Percentiles rank a stretch among this genome's conserved stretches.
phyloP scores from a whole-genome alignment of 2,329 filamentous ascomycete species.

The Ophiosphaerella narmari region DNA sequence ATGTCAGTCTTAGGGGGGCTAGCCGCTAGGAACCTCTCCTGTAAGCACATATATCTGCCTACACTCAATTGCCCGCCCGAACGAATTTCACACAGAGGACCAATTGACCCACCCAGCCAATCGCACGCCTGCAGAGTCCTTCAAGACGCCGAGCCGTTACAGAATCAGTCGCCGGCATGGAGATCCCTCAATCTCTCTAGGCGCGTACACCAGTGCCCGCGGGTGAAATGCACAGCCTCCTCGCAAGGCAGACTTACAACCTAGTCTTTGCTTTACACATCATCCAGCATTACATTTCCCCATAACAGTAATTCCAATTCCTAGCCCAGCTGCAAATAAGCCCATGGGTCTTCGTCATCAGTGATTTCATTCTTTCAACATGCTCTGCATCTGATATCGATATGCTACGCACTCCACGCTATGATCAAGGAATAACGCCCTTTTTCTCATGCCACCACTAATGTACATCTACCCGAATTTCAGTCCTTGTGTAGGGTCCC shows the following conservation, averaged over 20 bases:
- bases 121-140: background rate
- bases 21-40: too few species aligned
- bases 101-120: slow-evolving; percentile 9
- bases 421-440: slow-evolving; percentile 1
- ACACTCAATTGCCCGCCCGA: slow-evolving; percentile 3
- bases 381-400: background rate
- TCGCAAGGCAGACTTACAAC: slow-evolving; percentile 30
- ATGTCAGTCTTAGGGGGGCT: background rate
- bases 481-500: slow-evolving; percentile 46
- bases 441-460: background rate
- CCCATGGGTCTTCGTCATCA: background rate
- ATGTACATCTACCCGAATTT: slow-evolving; percentile 41
- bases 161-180: slow-evolving; percentile 12
- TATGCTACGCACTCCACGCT: background rate
- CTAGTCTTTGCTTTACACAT: slow-evolving; percentile 1
- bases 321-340: too few species aligned
- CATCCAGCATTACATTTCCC: slow-evolving; percentile 13
- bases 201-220: slow-evolving; percentile 12
- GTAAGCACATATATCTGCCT: slow-evolving; percentile 6
- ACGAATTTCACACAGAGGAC: slow-evolving; percentile 4
- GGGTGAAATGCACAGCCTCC: slow-evolving; percentile 16
- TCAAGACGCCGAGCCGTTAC: slow-evolving; percentile 17
- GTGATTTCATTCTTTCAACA: background rate
- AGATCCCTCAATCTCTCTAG: slow-evolving; percentile 3
- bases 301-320: too few species aligned